Conservation (phyloP, 352 stramenopile genomes). For the Phytopythium delawarense region DNA sequence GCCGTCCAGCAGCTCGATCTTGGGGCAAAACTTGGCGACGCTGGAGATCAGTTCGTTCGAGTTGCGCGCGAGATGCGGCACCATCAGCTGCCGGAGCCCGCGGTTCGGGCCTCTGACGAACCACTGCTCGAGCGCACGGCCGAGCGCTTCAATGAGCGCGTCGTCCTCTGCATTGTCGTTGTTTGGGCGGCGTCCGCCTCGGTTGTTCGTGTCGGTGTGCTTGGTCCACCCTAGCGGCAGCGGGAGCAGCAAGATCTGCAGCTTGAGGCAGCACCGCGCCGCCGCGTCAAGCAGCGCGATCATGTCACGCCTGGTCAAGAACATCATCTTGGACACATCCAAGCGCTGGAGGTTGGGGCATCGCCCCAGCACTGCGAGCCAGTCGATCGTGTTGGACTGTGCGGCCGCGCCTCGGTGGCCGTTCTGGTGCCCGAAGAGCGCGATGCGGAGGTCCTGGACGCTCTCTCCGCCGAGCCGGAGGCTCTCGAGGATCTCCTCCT, state of each 20-base stretch:
- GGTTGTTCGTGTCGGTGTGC: conserved; percentile 4
- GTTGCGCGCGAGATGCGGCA: conserved; percentile 27
- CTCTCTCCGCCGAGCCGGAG: conserved; percentile 12
- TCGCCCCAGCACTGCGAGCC: conserved; percentile 24
- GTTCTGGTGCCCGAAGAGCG: conserved; percentile 41
- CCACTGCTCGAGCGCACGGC: conserved; percentile 34
- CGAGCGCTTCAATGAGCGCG: conserved; percentile 25
- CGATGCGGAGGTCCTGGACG: conserved; percentile 38
- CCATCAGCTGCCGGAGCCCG: conserved; percentile 37
- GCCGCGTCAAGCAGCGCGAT: conserved; percentile 30
- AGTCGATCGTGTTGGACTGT: conserved; percentile 21
- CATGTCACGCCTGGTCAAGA: conserved; percentile 36
- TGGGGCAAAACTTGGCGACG: conserved; percentile 35
- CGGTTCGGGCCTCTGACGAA: conserved; percentile 22
- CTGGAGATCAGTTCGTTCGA: conserved; percentile 38
- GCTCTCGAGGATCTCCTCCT: conserved; percentile 11
- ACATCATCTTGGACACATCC: conserved; percentile 48
- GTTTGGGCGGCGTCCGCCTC: conserved; percentile 7
- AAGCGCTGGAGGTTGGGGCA: conserved; percentile 46
- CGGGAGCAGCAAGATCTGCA: conserved; percentile 38
- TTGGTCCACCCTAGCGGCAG: conserved; percentile 39
- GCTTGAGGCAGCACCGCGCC: conserved; percentile 35
- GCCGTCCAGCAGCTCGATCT: conserved; percentile 50
- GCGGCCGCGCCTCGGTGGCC: conserved; percentile 5
- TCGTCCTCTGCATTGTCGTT: conserved; percentile 21